Conservation (phyloP, 1,284 basidiomycete genomes). For the Wallemia mellicola region DNA sequence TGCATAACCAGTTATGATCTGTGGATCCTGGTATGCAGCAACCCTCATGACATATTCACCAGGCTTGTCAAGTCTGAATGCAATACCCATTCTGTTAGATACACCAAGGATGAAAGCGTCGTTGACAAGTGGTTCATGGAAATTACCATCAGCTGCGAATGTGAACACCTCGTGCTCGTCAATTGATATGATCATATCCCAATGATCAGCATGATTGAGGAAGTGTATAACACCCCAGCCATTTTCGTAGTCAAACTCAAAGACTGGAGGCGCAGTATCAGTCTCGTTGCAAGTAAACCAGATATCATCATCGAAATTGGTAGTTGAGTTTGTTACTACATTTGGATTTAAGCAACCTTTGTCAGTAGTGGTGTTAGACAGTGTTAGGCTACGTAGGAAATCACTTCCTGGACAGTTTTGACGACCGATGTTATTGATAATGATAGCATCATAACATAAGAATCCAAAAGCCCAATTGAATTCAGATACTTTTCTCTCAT, state of each 20-base stretch:
- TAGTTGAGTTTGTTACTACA: background rate
- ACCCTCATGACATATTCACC: background rate
- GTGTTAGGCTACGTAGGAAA: background rate
- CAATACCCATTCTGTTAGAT: background rate
- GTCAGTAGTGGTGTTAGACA: background rate
- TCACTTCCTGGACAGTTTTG: background rate
- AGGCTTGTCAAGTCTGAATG: background rate
- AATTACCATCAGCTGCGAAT: background rate
- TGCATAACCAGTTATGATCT: background rate
- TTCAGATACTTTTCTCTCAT: background rate
- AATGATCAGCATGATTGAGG: background rate
- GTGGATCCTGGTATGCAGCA: background rate
- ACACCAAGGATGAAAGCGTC: background rate
- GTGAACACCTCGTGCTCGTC: background rate
- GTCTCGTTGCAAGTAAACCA: background rate
- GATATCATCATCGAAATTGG: background rate
- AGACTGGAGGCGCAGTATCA: background rate
- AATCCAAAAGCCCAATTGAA: background rate
- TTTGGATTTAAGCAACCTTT: background rate
- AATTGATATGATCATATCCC: background rate
- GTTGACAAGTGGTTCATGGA: background rate
- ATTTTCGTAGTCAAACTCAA: background rate
- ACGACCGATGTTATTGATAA: background rate
- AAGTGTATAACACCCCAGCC: background rate
- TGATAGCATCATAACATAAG: background rate